phyloP scores from a whole-genome alignment of 1,139 yeast species.

The Suhomyces guaymorum region DNA sequence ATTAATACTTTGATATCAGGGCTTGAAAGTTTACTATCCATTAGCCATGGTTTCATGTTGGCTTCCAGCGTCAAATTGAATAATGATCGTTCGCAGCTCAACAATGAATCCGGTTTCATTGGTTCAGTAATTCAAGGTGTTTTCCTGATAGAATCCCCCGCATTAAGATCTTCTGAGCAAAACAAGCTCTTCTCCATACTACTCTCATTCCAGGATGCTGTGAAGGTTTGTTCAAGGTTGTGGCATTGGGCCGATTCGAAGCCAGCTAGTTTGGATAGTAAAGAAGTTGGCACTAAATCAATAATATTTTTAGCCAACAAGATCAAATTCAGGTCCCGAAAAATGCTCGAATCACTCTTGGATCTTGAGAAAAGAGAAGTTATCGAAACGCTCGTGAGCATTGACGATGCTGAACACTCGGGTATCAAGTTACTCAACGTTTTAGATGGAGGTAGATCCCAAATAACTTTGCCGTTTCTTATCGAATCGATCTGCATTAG shows the following conservation, averaged over 20 bases:
- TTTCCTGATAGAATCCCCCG: slow-evolving; percentile 75
- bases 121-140: slow-evolving; percentile 85
- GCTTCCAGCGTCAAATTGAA: slow-evolving; percentile 32
- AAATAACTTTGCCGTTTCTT: slow-evolving; percentile 68
- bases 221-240: slow-evolving; percentile 54
- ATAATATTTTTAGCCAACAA: slow-evolving; percentile 63
- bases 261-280: slow-evolving; percentile 20
- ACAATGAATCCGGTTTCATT: slow-evolving; percentile 55
- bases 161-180: slow-evolving; percentile 54
- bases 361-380: slow-evolving; percentile 73
- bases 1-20: slow-evolving; percentile 62
- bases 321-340: slow-evolving; percentile 70
- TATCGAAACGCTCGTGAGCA: slow-evolving; percentile 59
- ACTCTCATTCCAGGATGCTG: slow-evolving; percentile 64
- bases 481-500: slow-evolving; percentile 53
- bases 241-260: slow-evolving; percentile 76
- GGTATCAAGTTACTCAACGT: slow-evolving; percentile 62
- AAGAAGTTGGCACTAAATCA: slow-evolving; percentile 38
- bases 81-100: slow-evolving; percentile 17
- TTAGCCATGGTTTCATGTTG: slow-evolving; percentile 59
- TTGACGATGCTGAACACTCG: slow-evolving; percentile 23
- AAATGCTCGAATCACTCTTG: slow-evolving; percentile 67
- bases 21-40: slow-evolving; percentile 59
- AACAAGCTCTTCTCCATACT: slow-evolving; percentile 56
- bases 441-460: slow-evolving; percentile 83